Evolutionary conservation across 805 yeast genomes (phyloP).

Genomic region (Ogataea nakhonphanomensis): DNA sequence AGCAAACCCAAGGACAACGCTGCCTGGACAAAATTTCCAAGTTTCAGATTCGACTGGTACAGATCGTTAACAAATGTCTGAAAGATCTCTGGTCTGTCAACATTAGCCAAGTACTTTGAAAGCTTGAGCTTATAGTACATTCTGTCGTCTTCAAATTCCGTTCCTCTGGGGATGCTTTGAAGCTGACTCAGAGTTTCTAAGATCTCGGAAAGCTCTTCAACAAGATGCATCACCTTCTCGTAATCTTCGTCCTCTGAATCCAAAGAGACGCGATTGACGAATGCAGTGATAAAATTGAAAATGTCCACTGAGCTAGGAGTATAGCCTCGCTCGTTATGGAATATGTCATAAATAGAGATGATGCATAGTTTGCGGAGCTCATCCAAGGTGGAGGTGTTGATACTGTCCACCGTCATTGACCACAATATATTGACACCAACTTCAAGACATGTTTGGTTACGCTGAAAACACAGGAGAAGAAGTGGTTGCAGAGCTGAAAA

Average conservation of each 20-base stretch:
- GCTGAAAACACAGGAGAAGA: constrained; percentile 65
- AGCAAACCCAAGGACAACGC: constrained; percentile 75
- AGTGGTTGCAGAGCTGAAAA: constrained; percentile 61
- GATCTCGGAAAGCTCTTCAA: constrained; percentile 57
- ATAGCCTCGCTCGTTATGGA: constrained; percentile 48
- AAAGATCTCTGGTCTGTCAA: constrained; percentile 74
- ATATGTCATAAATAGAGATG: constrained; percentile 60
- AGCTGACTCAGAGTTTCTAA: constrained; percentile 63
- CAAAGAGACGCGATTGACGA: constrained; percentile 47
- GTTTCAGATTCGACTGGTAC: constrained; percentile 59
- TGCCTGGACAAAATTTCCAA: constrained; percentile 71
- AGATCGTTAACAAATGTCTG: constrained; percentile 75
- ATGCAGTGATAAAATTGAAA: constrained; percentile 45
- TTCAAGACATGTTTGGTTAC: constrained; percentile 55
- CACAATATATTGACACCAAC: constrained; percentile 67
- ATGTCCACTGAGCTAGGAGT: constrained; percentile 57
- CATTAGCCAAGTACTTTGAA: constrained; percentile 71
- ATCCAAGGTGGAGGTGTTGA: constrained; percentile 51
- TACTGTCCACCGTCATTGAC: constrained; percentile 66
- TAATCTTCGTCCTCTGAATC: constrained; percentile 67
- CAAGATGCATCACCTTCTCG: constrained; percentile 44
- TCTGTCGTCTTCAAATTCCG: constrained; percentile 84
- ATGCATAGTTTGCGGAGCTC: constrained; percentile 64
- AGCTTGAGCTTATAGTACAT: constrained; percentile 75
- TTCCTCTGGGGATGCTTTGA: constrained; percentile 71